Evolutionary conservation across 441 rosid genomes (phyloP).

Genomic region (Aleurites moluccanus): DNA sequence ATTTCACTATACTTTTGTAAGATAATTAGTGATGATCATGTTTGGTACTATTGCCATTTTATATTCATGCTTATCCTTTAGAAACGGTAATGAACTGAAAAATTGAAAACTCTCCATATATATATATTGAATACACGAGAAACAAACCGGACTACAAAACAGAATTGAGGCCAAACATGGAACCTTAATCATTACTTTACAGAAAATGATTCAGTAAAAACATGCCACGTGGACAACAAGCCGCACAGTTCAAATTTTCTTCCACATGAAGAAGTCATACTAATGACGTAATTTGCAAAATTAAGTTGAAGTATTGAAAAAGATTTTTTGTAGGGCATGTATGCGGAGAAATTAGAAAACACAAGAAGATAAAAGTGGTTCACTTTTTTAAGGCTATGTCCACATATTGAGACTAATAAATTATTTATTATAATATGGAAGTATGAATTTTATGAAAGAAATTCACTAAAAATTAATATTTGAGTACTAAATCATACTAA

Average conservation of each 20-base stretch:
- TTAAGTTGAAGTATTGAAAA: no score
- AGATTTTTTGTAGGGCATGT: no score
- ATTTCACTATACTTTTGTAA: neutral
- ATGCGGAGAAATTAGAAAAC: no score
- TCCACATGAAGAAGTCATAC: neutral
- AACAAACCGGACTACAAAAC: constrained; percentile 19
- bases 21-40: neutral
- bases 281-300: no score
- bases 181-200: constrained; percentile 25
- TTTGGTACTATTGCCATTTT: neutral
- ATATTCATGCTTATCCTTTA: constrained; percentile 10
- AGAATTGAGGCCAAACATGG: constrained; percentile 20
- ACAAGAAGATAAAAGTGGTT: no score
- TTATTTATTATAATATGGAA: no score
- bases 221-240: constrained; percentile 22
- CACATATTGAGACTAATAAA: no score
- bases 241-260: neutral
- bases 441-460: no score
- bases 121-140: constrained; percentile 18
- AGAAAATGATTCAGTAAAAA: constrained; percentile 9
- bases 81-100: constrained; percentile 12
- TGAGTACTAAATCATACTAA: no score
- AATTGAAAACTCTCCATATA: constrained; percentile 14
- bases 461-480: no score
- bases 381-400: no score